A percentile compares a stretch with the other conserved stretches of the same genome.
phyloP scores from a whole-genome alignment of 2,329 filamentous ascomycete species.

The Hymenotorrendiella dingleyae region DNA sequence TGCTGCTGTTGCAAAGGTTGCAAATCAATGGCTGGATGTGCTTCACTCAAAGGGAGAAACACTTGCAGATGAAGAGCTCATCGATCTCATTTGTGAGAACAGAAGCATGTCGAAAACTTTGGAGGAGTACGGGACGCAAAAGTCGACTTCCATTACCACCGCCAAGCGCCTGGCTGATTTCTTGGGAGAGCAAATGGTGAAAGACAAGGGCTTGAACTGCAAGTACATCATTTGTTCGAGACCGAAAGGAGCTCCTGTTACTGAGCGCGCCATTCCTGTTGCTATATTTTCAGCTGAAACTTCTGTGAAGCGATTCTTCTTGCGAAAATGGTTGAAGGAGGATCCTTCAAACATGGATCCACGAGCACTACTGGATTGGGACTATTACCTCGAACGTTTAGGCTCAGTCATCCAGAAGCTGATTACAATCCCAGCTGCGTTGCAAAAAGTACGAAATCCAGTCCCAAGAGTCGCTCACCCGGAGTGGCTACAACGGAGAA shows the following conservation, averaged over 20 bases:
- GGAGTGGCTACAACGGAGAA: slow-evolving; percentile 91
- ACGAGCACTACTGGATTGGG: slow-evolving; percentile 85
- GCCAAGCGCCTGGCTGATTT: slow-evolving; percentile 94
- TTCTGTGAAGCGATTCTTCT: slow-evolving; percentile 76
- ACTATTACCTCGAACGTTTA: slow-evolving; percentile 92
- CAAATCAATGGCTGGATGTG: slow-evolving; percentile 95
- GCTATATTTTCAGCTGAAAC: slow-evolving; percentile 96
- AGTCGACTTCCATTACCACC: slow-evolving; percentile 98
- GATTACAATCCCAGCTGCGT: slow-evolving; percentile 93
- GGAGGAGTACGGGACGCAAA: slow-evolving; percentile 91
- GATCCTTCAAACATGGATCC: slow-evolving; percentile 89
- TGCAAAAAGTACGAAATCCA: slow-evolving; percentile 92
- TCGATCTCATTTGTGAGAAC: slow-evolving; percentile 99
- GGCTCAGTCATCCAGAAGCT: slow-evolving; percentile 98
- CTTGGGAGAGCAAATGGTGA: slow-evolving; percentile 96
- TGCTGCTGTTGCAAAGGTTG: slow-evolving; percentile 83
- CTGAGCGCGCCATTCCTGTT: slow-evolving; percentile 87
- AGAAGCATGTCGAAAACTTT: slow-evolving; percentile 96
- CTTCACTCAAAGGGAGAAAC: slow-evolving; percentile 82
- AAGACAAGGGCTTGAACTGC: slow-evolving; percentile 98
- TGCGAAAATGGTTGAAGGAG: slow-evolving; percentile 94
- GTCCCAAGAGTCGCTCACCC: slow-evolving; percentile 91
- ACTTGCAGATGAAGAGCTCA: slow-evolving; percentile 91
- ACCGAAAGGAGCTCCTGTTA: slow-evolving; percentile 85
- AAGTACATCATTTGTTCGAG: slow-evolving; percentile 96